Percentiles rank a stretch among this genome's conserved stretches.
These are phyloP conservation scores for Pestalotiopsis sp. DNA, from an alignment of 2,329 filamentous ascomycete species.

Conservation along the genomic window DNA sequence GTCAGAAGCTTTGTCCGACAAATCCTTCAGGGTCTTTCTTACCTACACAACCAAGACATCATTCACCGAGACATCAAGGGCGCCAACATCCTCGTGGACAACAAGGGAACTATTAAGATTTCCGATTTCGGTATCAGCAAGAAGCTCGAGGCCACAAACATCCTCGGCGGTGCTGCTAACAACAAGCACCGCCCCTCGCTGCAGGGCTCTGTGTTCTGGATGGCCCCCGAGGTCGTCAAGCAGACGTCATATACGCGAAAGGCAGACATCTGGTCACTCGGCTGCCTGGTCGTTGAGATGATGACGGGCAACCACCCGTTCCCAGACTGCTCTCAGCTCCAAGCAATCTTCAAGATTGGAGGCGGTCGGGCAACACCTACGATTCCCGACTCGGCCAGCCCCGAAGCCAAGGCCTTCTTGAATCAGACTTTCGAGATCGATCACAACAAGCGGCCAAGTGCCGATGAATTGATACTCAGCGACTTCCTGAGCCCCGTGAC, in stretches of 20 bases:
- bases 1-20: conserved; percentile 97
- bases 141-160: conserved; percentile 89
- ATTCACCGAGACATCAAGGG: conserved; percentile 99
- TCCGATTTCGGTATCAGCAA: conserved; percentile 99
- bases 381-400: conserved; percentile 83
- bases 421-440: conserved; percentile 93
- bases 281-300: conserved; percentile 98
- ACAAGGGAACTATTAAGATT: conserved; percentile 98
- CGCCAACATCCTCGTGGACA: conserved; percentile 97
- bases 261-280: conserved; percentile 97
- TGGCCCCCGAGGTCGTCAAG: conserved; percentile 98
- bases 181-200: conserved; percentile 76
- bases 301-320: conserved; percentile 97
- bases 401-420: conserved; percentile 83
- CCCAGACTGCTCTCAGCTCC: conserved; percentile 94
- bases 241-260: conserved; percentile 98
- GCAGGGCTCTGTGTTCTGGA: conserved; percentile 98
- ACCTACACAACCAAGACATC: conserved; percentile 91
- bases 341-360: conserved; percentile 98
- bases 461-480: conserved; percentile 85
- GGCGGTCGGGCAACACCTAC: conserved; percentile 84
- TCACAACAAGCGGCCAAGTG: conserved; percentile 87
- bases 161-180: conserved; percentile 71
- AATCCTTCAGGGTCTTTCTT: conserved; percentile 89
- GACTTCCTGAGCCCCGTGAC: conserved; percentile 78